These are phyloP conservation scores for Gelatoporia subvermispora DNA, from an alignment of 768 basidiomycete genomes.

Conservation along the genomic window DNA sequence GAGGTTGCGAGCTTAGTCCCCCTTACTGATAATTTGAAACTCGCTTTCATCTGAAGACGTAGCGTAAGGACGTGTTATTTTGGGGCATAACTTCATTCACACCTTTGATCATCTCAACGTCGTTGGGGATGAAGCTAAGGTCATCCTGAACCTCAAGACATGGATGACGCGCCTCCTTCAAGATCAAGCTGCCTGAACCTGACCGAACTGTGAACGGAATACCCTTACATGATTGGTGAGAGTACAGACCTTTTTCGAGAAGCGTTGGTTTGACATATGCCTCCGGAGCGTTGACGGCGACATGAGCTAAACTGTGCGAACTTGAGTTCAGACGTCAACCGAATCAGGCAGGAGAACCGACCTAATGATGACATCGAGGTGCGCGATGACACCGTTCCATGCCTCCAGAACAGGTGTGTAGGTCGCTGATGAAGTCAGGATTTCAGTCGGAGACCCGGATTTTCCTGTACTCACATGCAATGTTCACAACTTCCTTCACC, in stretches of 20 bases:
- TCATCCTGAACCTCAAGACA: constrained; percentile 97
- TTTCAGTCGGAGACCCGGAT: not conserved
- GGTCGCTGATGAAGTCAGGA: constrained; percentile 51
- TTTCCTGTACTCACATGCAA: constrained; percentile 68
- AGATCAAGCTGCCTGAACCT: constrained; percentile 78
- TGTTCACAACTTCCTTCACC: constrained; percentile 89
- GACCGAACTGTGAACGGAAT: not conserved
- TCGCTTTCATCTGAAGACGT: constrained; percentile 69
- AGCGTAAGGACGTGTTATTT: not conserved
- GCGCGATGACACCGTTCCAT: constrained; percentile 79
- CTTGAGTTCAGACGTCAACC: not conserved
- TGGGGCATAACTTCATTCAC: no score
- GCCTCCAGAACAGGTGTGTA: constrained; percentile 86
- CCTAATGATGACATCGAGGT: constrained; percentile 91
- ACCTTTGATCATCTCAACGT: constrained; percentile 92
- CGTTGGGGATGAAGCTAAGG: constrained; percentile 91
- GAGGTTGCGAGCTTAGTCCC: no score
- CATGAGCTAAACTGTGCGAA: constrained; percentile 75
- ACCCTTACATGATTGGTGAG: not conserved
- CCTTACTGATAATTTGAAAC: constrained; percentile 91
- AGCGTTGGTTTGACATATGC: constrained; percentile 86
- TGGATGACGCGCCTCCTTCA: constrained; percentile 89
- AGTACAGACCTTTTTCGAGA: constrained; percentile 59
- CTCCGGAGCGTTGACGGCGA: constrained; percentile 81
- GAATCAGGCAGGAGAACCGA: constrained; percentile 19